Conservation (phyloP, 345 rosid species). For the Noccaea caerulescens region DNA sequence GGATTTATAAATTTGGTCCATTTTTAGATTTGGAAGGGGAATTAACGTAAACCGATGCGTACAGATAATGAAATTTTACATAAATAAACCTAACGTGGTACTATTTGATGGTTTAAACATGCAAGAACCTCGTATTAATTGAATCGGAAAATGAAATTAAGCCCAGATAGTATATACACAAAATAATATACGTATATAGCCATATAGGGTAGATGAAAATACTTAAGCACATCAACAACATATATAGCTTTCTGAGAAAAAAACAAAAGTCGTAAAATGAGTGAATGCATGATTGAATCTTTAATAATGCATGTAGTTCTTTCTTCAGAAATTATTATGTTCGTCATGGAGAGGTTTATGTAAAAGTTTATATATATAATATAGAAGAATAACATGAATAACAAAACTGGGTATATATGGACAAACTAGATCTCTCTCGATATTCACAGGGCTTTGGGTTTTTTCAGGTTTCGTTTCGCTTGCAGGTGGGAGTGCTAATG, state of each 20-base stretch:
- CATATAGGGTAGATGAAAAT: background rate
- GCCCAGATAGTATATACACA: background rate
- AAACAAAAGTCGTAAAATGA: conserved; percentile 34
- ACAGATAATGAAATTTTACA: no score
- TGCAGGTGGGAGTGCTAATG: no score
- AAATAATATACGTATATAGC: no score
- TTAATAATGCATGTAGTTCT: conserved; percentile 26
- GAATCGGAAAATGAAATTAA: conserved; percentile 1
- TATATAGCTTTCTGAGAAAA: conserved; percentile 9
- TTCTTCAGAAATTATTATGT: background rate
- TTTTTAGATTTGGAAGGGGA: no score
- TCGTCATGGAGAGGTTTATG: background rate
- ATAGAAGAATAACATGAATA: background rate
- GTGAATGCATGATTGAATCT: conserved; percentile 42
- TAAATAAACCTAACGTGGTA: background rate
- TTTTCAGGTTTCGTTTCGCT: no score
- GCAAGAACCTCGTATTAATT: conserved; percentile 24
- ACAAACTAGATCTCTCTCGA: conserved; percentile 3
- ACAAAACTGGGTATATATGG: background rate
- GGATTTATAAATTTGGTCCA: no score
- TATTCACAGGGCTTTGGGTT: no score
- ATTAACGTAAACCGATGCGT: no score
- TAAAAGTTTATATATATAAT: background rate
- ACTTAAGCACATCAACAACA: background rate
- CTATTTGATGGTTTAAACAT: background rate